These are phyloP conservation scores for Pseudohyphozyma bogoriensis DNA, from an alignment of 768 basidiomycete genomes.

Conservation along the genomic window DNA sequence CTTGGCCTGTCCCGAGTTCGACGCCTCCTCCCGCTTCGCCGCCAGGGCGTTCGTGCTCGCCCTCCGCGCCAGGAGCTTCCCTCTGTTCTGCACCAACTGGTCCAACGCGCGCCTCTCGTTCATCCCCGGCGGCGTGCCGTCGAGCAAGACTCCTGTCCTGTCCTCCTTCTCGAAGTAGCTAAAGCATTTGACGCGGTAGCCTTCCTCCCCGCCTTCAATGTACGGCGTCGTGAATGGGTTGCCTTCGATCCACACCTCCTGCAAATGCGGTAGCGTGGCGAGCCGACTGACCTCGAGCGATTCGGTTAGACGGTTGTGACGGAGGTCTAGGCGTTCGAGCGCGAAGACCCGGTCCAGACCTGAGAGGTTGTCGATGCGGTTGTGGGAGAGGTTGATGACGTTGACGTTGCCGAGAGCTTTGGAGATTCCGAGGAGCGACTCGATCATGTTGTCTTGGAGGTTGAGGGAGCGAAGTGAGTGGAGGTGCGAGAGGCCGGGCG, in stretches of 20 bases:
- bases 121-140: constrained; percentile 10
- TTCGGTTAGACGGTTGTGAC: constrained; percentile 69
- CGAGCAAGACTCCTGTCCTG: constrained; percentile 39
- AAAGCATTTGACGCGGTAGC: constrained; percentile 66
- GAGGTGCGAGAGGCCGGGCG: constrained; percentile 61
- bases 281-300: constrained; percentile 74
- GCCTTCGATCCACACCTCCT: constrained; percentile 70
- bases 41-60: constrained; percentile 1
- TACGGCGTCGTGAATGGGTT: constrained; percentile 60
- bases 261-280: constrained; percentile 63
- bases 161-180: constrained; percentile 75
- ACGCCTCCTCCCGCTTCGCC: background rate
- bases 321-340: constrained; percentile 74
- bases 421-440: constrained; percentile 83
- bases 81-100: too few species aligned
- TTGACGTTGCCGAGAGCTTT: constrained; percentile 65
- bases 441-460: constrained; percentile 94
- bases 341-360: constrained; percentile 81
- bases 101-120: constrained; percentile 12
- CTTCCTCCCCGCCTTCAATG: constrained; percentile 46
- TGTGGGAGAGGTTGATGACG: constrained; percentile 67
- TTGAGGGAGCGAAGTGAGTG: constrained; percentile 81
- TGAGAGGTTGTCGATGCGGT: constrained; percentile 87
- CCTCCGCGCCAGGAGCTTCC: too few species aligned
- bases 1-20: constrained; percentile 8